Base-by-base conservation (phyloP, 371 early-diverging fungal genomes). In the Mortierella sp. region DNA sequence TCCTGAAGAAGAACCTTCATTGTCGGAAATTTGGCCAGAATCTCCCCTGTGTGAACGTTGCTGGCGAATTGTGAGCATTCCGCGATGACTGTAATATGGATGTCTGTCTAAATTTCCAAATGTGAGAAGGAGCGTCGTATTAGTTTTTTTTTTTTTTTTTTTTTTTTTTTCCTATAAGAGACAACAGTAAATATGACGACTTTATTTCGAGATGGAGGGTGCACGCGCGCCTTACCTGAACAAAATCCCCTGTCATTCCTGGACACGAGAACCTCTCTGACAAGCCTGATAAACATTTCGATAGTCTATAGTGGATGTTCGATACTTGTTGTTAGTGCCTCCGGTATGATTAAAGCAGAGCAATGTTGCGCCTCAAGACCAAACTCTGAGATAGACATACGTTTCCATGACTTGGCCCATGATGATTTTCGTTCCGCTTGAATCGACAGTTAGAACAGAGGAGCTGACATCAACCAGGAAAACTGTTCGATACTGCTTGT, bases 21-120 rank as follows among this genome's bases (percentile, higher is more conserved):
- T 1, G 91, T 89, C 1, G 89, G 91, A 62, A 87, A 88, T 68
- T 80, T 86, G 84, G 84, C 86, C 18, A 90, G 65, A 52, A 85
- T 80, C 29, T 86, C 87, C 69, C 88, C 85, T 7, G 86, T 82
- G 66, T 86, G 84, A 61, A 85, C 80, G 51, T 89, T 90, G 53
- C 89, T 88, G 67, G 88, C 88, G 73, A 92, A 86, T 66, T 89
- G 87, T 19, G 89, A 83, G 72, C 90, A 90, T 66, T 94, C 94
- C 4, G 92, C 93, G 50, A 94, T 87, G 44, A 94, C 91, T 1
- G 92, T 92, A 18, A 94, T 84, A 48, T 91, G 84, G 11, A 94
- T 82, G 28, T 85, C 85, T 6, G 92, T 87, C 53, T 88, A 75
- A 46, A 88, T 63, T 88, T 37, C 37, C 37, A 9, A 37, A 37